Conservation (phyloP, 257 asterid species). For the Solanum megistacrolobum region DNA sequence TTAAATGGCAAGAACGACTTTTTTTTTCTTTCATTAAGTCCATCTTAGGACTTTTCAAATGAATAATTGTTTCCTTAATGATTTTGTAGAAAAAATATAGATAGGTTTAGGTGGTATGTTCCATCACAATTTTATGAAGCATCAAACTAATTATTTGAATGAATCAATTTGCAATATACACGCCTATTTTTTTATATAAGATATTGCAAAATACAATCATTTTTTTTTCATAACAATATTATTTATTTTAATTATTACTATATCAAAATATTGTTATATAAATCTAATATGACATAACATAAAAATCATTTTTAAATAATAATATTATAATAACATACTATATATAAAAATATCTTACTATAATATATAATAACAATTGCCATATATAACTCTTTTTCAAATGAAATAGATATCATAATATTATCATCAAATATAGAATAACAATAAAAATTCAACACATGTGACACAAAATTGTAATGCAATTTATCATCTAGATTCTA, state of each 20-base stretch:
- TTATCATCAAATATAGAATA: not conserved
- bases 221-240: not conserved
- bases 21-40: not conserved
- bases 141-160: not conserved
- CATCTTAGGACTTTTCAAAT: not conserved
- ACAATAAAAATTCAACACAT: not conserved
- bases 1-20: not conserved
- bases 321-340: not conserved
- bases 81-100: not conserved
- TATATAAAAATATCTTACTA: no score
- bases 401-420: not conserved
- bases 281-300: not conserved
- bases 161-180: not conserved
- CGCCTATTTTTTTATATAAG: not conserved
- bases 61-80: not conserved
- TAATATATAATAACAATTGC: not conserved
- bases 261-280: not conserved
- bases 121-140: not conserved
- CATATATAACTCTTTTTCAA: not conserved
- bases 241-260: not conserved
- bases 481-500: not conserved
- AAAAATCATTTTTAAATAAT: not conserved
- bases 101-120: not conserved
- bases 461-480: not conserved
- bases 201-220: no score